Base-by-base conservation (phyloP, 176 grass and related monocot species). In the Triticum urartu region DNA sequence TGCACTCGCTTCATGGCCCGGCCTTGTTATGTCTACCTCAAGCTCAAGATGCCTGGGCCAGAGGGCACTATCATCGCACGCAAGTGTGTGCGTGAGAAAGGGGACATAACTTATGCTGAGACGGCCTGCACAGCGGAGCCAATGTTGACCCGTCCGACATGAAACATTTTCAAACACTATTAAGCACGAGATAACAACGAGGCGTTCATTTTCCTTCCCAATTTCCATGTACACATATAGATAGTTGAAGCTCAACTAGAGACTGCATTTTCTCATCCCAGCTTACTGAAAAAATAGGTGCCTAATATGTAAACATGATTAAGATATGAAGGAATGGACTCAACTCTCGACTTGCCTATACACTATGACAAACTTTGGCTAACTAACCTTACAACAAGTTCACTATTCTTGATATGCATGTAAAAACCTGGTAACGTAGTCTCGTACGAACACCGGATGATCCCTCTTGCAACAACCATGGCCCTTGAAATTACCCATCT, bases 331-430 rank as follows among this genome's bases (percentile, higher is more conserved):
- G 14, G 61, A 28, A 78, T 50, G 30, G 75, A 79, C 7, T 72
- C 86, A 22, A 50, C 39, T 86, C 32, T 78, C 12, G 56, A 79
- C 32, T 90, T 83, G 45, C 58, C 84, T 86, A 87, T 87, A 90
- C 79, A 87, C 42, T 79, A 65, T 83, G 65, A 79, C 43, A 54
- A 47, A 47, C 61, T 75, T 75, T 58, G 43, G 14, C 80, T 80
- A 91, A 62, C 85, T 60, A 52, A 79, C 38, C 66, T 85, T 68
- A 25, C 11, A 30, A 85, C 47, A 87, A 83, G 82, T 59, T 17
- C 5, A 5, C 4, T 59, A 10, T 34, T 64, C 33, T 59, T 62
- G 52, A 85, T 80, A 75, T 14, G 17, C n/a, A 18, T 81, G 83
- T 85, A 81, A 74, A 74, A 25, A 43, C 40, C 11, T 24, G 32